Conservation (phyloP, 2,329 filamentous ascomycete species). For the Thelonectria discophora region DNA sequence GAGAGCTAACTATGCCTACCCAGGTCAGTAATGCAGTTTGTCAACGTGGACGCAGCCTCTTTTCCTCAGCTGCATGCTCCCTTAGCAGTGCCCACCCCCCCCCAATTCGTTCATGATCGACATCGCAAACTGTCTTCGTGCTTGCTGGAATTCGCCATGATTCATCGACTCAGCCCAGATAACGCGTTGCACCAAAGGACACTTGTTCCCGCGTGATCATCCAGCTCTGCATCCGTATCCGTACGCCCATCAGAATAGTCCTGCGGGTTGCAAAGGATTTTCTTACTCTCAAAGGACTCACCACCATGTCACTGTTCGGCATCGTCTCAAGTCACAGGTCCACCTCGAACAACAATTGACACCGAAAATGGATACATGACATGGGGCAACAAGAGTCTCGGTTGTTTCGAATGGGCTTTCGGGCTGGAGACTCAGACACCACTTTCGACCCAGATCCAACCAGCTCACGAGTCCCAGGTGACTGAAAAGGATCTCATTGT, state of each 20-base stretch:
- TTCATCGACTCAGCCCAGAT: conserved; percentile 12
- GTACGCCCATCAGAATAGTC: neutral
- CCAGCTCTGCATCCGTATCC: neutral
- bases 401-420: conserved; percentile 10
- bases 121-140: conserved; percentile 15
- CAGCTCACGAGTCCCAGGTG: neutral
- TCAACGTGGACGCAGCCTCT: conserved; percentile 19
- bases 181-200: conserved; percentile 8
- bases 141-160: conserved; percentile 15
- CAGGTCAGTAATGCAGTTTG: conserved; percentile 13
- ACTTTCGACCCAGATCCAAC: neutral
- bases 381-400: conserved; percentile 3
- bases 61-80: conserved; percentile 19
- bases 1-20: conserved; percentile 6
- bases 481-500: conserved; percentile 20
- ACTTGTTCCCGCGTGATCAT: conserved; percentile 6
- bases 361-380: conserved; percentile 9
- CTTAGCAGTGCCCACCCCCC: conserved; percentile 13
- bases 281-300: neutral
- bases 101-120: conserved; percentile 19
- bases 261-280: neutral
- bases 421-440: conserved; percentile 1
- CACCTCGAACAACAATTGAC: neutral
- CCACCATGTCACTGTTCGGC: neutral
- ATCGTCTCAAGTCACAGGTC: conserved; percentile 1